Conservation (phyloP, 2,329 filamentous ascomycete species). For the Ophiostoma himal-ulmi region DNA sequence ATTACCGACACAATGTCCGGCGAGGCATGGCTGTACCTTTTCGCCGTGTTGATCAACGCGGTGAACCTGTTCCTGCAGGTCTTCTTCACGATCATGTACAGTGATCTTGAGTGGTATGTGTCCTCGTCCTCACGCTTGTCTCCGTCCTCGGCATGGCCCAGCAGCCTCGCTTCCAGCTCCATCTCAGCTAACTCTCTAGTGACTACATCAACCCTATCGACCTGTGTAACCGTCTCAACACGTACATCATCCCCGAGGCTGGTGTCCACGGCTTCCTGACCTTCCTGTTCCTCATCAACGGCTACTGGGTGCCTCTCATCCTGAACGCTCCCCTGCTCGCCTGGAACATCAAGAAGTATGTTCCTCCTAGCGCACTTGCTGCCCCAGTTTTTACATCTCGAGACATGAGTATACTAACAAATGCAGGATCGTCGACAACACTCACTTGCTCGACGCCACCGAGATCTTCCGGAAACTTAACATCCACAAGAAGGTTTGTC, state of each 20-base stretch:
- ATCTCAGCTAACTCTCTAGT: slow-evolving; percentile 42
- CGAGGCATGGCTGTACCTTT: slow-evolving; percentile 96
- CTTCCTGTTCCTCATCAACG: slow-evolving; percentile 93
- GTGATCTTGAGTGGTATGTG: slow-evolving; percentile 94
- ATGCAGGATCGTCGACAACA: slow-evolving; percentile 86
- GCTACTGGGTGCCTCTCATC: slow-evolving; percentile 91
- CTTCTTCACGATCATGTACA: slow-evolving; percentile 99
- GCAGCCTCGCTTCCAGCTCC: too few relatives aligned
- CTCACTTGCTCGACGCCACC: slow-evolving; percentile 92
- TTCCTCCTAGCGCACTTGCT: slow-evolving; percentile 27
- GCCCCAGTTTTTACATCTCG: not conserved
- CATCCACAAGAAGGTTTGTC: slow-evolving; percentile 87
- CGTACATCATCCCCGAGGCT: slow-evolving; percentile 98
- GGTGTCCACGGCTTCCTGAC: slow-evolving; percentile 95
- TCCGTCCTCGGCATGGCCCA: not conserved
- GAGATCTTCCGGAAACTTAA: slow-evolving; percentile 99
- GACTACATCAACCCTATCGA: slow-evolving; percentile 99
- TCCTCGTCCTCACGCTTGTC: not conserved
- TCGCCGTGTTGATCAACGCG: slow-evolving; percentile 98
- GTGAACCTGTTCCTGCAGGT: slow-evolving; percentile 99
- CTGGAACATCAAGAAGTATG: slow-evolving; percentile 98
- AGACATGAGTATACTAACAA: not conserved
- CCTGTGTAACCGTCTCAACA: slow-evolving; percentile 99
- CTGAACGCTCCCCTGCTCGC: slow-evolving; percentile 87
- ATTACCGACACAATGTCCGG: slow-evolving; percentile 65